phyloP scores from a whole-genome alignment of 1,139 yeast genomes.

The Yarrowia galli region DNA sequence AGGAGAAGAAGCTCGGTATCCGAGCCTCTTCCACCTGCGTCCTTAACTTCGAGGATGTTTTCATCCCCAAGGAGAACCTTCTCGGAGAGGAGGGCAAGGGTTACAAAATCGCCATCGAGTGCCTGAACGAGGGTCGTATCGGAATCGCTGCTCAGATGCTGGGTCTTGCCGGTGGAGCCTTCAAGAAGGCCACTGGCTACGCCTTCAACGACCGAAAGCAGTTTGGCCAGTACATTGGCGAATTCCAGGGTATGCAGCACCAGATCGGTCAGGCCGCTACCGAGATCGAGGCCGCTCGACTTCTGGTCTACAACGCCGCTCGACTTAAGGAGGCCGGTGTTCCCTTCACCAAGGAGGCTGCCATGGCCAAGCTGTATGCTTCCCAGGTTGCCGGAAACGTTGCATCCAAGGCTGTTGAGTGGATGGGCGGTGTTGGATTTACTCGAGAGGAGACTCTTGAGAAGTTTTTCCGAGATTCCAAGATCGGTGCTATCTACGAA shows the following conservation, averaged over 20 bases:
- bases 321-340: slow-evolving; percentile 55
- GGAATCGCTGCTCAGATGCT: slow-evolving; percentile 59
- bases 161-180: slow-evolving; percentile 57
- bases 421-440: slow-evolving; percentile 60
- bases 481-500: slow-evolving; percentile 57
- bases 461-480: slow-evolving; percentile 56
- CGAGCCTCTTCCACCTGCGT: slow-evolving; percentile 57
- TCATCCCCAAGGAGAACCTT: slow-evolving; percentile 54
- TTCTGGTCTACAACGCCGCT: slow-evolving; percentile 56
- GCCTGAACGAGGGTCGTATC: slow-evolving; percentile 56
- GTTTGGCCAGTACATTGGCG: slow-evolving; percentile 56
- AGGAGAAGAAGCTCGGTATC: slow-evolving; percentile 57
- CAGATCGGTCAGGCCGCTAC: slow-evolving; percentile 57
- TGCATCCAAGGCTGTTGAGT: slow-evolving; percentile 55
- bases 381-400: slow-evolving; percentile 55
- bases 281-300: slow-evolving; percentile 57
- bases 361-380: slow-evolving; percentile 56
- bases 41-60: slow-evolving; percentile 54
- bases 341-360: slow-evolving; percentile 55
- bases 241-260: slow-evolving; percentile 58
- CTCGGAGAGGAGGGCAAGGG: slow-evolving; percentile 57
- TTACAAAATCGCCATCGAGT: slow-evolving; percentile 57
- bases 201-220: slow-evolving; percentile 55
- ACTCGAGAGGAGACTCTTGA: slow-evolving; percentile 55
- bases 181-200: slow-evolving; percentile 54